These are phyloP conservation scores for Colletotrichum sp. DNA, from an alignment of 2,329 filamentous ascomycete species.

Conservation along the genomic window DNA sequence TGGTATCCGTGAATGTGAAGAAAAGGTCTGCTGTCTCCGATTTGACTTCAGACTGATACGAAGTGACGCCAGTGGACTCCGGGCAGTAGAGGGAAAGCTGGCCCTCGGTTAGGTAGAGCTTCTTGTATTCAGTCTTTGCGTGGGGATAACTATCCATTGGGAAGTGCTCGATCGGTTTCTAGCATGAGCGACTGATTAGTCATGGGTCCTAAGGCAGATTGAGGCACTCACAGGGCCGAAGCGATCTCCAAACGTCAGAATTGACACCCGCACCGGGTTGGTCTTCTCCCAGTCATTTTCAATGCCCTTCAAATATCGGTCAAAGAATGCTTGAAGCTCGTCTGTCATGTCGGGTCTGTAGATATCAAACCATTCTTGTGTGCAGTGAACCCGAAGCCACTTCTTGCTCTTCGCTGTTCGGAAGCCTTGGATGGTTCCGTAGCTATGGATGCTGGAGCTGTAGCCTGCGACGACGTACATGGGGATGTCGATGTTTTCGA, in stretches of 20 bases:
- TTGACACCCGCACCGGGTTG: not conserved
- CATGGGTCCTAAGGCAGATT: fast-evolving
- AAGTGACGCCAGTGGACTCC: not conserved
- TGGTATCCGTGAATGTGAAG: not conserved
- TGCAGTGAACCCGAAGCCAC: not conserved
- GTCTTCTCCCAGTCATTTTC: not conserved
- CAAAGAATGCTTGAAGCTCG: not conserved
- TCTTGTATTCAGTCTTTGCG: not conserved
- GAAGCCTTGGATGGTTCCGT: not conserved
- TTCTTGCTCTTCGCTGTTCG: not conserved
- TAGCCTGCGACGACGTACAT: not conserved
- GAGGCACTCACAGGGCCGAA: not conserved
- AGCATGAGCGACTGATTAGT: not conserved
- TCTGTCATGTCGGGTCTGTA: not conserved
- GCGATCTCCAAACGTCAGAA: not conserved
- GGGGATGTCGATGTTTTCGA: not conserved
- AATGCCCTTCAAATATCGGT: not conserved
- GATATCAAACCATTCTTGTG: not conserved
- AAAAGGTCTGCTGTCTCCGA: not conserved
- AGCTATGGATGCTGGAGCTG: not conserved
- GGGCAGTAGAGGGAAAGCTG: not conserved
- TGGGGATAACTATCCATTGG: not conserved
- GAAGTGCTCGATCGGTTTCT: not conserved
- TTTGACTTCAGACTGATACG: not conserved
- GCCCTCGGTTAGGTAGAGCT: not conserved